These are phyloP conservation scores for Fusarium miscanthi DNA, from an alignment of 2,329 filamentous ascomycete genomes.

Conservation along the genomic window DNA sequence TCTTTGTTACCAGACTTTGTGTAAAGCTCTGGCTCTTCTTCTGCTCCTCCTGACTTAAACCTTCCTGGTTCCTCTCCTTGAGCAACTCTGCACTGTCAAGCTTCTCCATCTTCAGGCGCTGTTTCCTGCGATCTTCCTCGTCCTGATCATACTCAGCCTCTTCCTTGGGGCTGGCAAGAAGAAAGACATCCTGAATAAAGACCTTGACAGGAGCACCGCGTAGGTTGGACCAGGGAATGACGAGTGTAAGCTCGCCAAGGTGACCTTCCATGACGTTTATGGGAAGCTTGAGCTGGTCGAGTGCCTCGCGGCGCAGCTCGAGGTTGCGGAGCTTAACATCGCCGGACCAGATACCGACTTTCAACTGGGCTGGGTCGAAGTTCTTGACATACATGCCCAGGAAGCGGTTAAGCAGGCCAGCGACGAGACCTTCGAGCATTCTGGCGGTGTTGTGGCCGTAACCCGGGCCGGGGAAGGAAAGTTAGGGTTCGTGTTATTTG, in stretches of 20 bases:
- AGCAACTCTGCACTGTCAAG: slow-evolving; percentile 95
- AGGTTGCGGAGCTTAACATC: slow-evolving; percentile 96
- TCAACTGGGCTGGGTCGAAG: slow-evolving; percentile 97
- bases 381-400: slow-evolving; percentile 99
- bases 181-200: slow-evolving; percentile 95
- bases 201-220: slow-evolving; percentile 94
- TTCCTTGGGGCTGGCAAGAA: slow-evolving; percentile 94
- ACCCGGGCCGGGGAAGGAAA: slow-evolving; percentile 72
- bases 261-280: slow-evolving; percentile 98
- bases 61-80: slow-evolving; percentile 91
- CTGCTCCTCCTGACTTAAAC: slow-evolving; percentile 93
- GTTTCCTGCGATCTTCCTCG: slow-evolving; percentile 87
- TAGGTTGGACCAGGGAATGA: slow-evolving; percentile 97
- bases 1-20: slow-evolving; percentile 92
- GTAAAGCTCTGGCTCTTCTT: slow-evolving; percentile 99
- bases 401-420: slow-evolving; percentile 97
- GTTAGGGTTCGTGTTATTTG: slow-evolving; percentile 22
- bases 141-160: slow-evolving; percentile 93
- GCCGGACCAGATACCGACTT: slow-evolving; percentile 98
- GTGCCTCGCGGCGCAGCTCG: slow-evolving; percentile 90
- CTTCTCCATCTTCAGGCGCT: slow-evolving; percentile 98
- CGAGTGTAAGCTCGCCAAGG: slow-evolving; percentile 88
- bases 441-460: slow-evolving; percentile 69
- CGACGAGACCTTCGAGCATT: slow-evolving; percentile 98
- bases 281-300: slow-evolving; percentile 95